phyloP scores from a whole-genome alignment of 129 eudicot genomes.

The Artemisia argyi region DNA sequence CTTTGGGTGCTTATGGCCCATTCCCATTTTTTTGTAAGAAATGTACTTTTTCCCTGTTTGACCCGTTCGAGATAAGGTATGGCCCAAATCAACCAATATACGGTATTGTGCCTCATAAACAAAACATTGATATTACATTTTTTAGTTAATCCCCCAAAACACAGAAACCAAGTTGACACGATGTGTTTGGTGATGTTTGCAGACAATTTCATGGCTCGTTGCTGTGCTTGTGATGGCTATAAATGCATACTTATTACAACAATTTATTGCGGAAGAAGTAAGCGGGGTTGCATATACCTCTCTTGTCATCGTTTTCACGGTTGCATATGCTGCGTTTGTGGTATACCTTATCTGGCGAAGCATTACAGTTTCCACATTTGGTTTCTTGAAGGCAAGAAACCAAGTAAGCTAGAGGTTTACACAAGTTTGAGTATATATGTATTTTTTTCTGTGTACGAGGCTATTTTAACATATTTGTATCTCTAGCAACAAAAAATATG shows the following conservation, averaged over 20 bases:
- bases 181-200: constrained; percentile 19
- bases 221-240: constrained; percentile 80
- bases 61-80: background rate
- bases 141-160: background rate
- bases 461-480: constrained; percentile 2
- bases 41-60: background rate
- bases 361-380: constrained; percentile 37
- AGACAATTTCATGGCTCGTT: constrained; percentile 83
- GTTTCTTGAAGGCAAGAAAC: constrained; percentile 39
- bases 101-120: background rate
- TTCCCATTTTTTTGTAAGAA: background rate
- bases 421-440: constrained; percentile 4
- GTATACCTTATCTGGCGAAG: constrained; percentile 64
- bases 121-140: background rate
- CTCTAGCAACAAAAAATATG: background rate
- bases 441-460: background rate
- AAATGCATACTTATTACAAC: constrained; percentile 78
- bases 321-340: constrained; percentile 58
- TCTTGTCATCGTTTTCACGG: constrained; percentile 40
- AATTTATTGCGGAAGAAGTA: constrained; percentile 65
- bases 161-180: background rate
- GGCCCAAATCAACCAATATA: background rate
- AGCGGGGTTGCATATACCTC: constrained; percentile 55
- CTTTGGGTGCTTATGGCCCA: background rate
- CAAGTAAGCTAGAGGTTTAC: constrained; percentile 17